Evolutionary conservation across 495 filamentous ascomycete genomes (phyloP).

Genomic region (Filosporella fistucella): DNA sequence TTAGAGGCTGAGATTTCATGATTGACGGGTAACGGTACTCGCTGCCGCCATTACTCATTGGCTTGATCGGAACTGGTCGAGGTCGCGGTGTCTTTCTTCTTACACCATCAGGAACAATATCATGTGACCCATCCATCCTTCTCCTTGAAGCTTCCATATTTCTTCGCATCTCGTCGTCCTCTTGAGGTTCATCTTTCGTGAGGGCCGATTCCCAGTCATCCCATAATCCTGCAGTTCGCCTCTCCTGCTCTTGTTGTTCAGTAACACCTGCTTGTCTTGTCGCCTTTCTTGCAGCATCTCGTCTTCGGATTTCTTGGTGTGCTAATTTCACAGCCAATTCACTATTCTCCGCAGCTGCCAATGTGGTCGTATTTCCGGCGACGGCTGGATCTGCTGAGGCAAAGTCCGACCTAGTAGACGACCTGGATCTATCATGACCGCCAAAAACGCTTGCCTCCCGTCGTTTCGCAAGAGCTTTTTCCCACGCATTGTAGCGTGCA

Average conservation of each 20-base stretch:
- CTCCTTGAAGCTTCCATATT: conserved; percentile 45
- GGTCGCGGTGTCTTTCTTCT: conserved; percentile 9
- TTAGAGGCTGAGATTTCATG: conserved; percentile 34
- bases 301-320: conserved; percentile 64
- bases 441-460: conserved; percentile 4
- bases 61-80: conserved; percentile 3
- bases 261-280: conserved; percentile 49
- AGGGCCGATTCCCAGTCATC: conserved; percentile 43
- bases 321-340: conserved; percentile 77
- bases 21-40: conserved; percentile 48
- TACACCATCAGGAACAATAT: conserved; percentile 13
- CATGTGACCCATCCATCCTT: conserved; percentile 32
- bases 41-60: conserved; percentile 9
- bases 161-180: conserved; percentile 39
- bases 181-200: conserved; percentile 15
- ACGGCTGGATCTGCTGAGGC: conserved; percentile 44
- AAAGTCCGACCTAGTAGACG: conserved; percentile 27
- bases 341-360: conserved; percentile 67
- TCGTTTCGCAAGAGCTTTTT: conserved; percentile 31
- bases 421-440: conserved; percentile 6
- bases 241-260: conserved; percentile 47
- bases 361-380: conserved; percentile 35
- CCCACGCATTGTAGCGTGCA: conserved; percentile 51
- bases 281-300: conserved; percentile 34
- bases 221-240: conserved; percentile 60